Evolutionary conservation across 768 basidiomycete species (phyloP), one percentile per base, ranked within the genome.

Genomic region (Amanita polypyramis): DNA sequence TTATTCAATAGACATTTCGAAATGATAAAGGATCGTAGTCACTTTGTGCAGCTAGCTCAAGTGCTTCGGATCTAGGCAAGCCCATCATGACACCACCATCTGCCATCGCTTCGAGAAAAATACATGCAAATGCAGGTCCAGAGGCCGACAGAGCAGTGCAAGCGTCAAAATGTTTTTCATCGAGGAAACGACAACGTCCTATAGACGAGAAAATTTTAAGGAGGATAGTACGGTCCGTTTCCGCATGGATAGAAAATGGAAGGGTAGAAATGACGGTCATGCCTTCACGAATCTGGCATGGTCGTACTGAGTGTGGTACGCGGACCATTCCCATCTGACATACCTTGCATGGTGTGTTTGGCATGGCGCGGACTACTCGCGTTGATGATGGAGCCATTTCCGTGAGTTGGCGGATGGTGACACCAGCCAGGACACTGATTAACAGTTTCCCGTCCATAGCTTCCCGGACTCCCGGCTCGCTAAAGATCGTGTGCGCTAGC

Each of bases 11-110:
- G 6, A 44, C n/a, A 39, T 52, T 32, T 8, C 17, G 19, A n/a
- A 1, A 23, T 23, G 44, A 38, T 19, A 7, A 19, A 27, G 37
- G 43, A 11, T 7, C 15, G 23, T 45, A 1, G 80, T 57, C 60
- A 96, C 95, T 92, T 67, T 99, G 96, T 38, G 95, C 81, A 42
- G 96, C 95, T 44, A 99, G 68, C 62, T 99, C 96, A 36, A 98
- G 66, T 4, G 96, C 93, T 64, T 97, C 96, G 1, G 81, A 78
- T 52, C 96, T 73, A 2, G 96, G 96, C 44, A 99, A 67, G 25
- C 96, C 96, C 96, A 98, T 98, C 95, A 99, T 98, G 39, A 98
- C 96, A 37, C 93, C 96, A 21, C 96, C 96, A 62, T 98, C 96
- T 1, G 92, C 85, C 93, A 99, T 96, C 0, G 96, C 95, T 64